phyloP scores from a whole-genome alignment of 2,329 filamentous ascomycete genomes.

The Arthrobotrys entomopaga region DNA sequence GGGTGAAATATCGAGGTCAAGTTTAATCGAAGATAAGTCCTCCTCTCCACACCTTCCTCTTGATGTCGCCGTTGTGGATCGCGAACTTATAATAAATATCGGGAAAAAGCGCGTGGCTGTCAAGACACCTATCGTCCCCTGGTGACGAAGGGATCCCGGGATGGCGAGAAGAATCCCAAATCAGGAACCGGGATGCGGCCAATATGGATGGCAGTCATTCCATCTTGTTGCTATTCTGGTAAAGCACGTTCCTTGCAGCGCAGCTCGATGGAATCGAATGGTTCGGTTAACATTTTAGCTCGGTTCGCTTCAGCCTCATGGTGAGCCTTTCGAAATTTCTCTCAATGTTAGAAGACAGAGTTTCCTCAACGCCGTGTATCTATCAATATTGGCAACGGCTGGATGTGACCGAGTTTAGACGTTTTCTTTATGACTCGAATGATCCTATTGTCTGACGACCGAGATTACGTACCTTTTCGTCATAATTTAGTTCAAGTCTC shows the following conservation, averaged over 20 bases:
- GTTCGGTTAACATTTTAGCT: slow-evolving; percentile 19
- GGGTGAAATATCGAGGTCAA: not conserved
- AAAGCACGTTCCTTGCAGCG: slow-evolving; percentile 52
- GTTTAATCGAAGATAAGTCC: not conserved
- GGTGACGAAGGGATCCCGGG: slow-evolving; percentile 13
- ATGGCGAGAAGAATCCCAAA: slow-evolving; percentile 23
- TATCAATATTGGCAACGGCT: not conserved
- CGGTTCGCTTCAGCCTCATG: slow-evolving; percentile 45
- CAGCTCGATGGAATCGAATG: not conserved
- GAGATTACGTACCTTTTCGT: not conserved
- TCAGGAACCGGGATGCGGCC: slow-evolving; percentile 29
- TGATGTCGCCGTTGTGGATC: slow-evolving; percentile 7
- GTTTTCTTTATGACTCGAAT: slow-evolving; percentile 12
- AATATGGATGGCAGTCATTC: slow-evolving; percentile 45
- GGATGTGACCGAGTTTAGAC: not conserved
- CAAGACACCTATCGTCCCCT: slow-evolving; percentile 1
- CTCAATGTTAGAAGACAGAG: slow-evolving; percentile 34
- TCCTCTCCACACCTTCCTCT: not conserved
- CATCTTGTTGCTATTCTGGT: slow-evolving; percentile 41
- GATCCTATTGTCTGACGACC: slow-evolving; percentile 2
- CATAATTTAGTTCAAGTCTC: not conserved
- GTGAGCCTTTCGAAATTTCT: slow-evolving; percentile 23
- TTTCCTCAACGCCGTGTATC: slow-evolving; percentile 20
- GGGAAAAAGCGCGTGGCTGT: too few relatives aligned
- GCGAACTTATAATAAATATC: slow-evolving; percentile 11